Percentiles rank a stretch among this genome's conserved stretches.
These are phyloP conservation scores for Calonectria crousiana DNA, from an alignment of 2,329 filamentous ascomycete species.

Conservation along the genomic window DNA sequence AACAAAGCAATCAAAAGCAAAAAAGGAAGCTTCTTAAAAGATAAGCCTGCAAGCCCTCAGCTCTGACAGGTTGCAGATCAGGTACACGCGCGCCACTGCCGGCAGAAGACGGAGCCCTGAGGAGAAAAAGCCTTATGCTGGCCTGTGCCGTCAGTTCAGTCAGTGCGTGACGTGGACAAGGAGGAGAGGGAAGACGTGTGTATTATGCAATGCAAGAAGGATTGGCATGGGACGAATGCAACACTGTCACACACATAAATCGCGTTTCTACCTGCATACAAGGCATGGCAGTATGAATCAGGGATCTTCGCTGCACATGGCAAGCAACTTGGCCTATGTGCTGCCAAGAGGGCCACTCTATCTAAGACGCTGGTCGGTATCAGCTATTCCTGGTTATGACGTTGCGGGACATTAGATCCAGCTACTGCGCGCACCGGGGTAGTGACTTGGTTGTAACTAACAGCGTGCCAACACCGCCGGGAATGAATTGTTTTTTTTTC, in stretches of 20 bases:
- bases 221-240: not conserved
- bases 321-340: not conserved
- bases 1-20: not conserved
- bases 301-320: not conserved
- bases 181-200: not conserved
- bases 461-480: not conserved
- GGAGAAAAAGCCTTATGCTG: not conserved
- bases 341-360: not conserved
- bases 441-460: not conserved
- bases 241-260: not conserved
- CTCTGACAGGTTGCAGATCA: not conserved
- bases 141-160: not conserved
- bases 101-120: conserved; percentile 5
- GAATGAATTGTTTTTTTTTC: not conserved
- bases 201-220: not conserved
- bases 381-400: not conserved
- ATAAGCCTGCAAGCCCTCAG: not conserved
- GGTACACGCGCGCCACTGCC: not conserved
- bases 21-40: not conserved
- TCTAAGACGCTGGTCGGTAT: not conserved
- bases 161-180: conserved; percentile 9
- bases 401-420: not conserved
- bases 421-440: not conserved
- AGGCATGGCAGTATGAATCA: not conserved
- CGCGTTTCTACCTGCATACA: not conserved